Evolutionary conservation across 208 protist species (phyloP).

Genomic region (Crithidia expoeki): DNA sequence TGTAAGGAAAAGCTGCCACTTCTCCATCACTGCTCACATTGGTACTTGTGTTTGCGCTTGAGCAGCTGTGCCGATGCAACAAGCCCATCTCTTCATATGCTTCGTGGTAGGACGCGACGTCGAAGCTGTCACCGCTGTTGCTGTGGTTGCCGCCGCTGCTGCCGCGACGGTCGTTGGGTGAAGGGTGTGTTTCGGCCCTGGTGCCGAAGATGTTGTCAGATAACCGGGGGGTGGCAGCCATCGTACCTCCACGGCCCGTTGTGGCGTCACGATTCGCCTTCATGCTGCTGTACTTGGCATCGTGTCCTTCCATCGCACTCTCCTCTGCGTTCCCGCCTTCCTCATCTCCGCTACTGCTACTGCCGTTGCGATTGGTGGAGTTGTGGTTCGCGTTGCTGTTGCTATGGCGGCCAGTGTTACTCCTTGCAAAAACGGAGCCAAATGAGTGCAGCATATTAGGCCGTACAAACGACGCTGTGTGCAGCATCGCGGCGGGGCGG

Average conservation of each 20-base stretch:
- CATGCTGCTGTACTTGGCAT: neutral
- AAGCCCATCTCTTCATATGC: neutral
- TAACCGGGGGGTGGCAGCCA: neutral
- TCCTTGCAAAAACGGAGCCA: neutral
- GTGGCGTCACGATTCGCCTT: neutral
- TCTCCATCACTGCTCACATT: neutral
- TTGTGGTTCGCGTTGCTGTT: neutral
- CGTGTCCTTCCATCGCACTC: neutral
- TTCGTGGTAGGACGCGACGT: neutral
- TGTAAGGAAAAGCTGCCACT: neutral
- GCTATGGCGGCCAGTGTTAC: neutral
- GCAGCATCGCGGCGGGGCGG: neutral
- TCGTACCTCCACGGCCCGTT: neutral
- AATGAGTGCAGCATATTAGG: slow-evolving; percentile 2
- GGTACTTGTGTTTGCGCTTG: neutral
- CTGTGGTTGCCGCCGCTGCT: neutral
- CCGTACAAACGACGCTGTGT: slow-evolving; percentile 24
- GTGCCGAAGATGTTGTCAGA: slow-evolving; percentile 13
- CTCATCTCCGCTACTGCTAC: neutral
- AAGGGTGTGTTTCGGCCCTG: neutral
- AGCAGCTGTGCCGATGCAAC: neutral
- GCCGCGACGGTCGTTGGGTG: neutral
- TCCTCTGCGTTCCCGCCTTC: neutral
- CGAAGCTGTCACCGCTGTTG: neutral
- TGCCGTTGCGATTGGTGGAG: neutral